Evolutionary conservation across 768 basidiomycete species (phyloP).

Genomic region (Candolleomyces aberdarensis): DNA sequence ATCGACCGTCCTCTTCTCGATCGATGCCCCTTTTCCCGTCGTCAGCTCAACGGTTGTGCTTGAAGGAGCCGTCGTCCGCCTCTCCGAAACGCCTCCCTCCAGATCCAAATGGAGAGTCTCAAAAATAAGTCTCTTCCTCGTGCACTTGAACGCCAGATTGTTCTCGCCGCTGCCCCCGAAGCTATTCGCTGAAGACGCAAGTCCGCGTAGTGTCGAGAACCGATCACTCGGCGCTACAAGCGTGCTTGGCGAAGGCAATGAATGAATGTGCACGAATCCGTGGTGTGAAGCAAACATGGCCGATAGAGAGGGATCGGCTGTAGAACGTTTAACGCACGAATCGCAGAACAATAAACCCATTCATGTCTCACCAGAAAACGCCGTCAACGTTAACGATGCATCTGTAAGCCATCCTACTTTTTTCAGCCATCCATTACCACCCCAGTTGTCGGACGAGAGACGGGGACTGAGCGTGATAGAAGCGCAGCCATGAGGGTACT

Average conservation of each 20-base stretch:
- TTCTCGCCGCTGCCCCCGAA: slow-evolving; percentile 83
- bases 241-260: slow-evolving; percentile 71
- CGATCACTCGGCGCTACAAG: slow-evolving; percentile 78
- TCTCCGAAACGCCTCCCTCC: slow-evolving; percentile 80
- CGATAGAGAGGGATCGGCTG: slow-evolving; percentile 77
- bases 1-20: slow-evolving; percentile 15
- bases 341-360: not conserved
- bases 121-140: slow-evolving; percentile 79
- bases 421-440: slow-evolving; percentile 68
- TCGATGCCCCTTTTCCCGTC: slow-evolving; percentile 10
- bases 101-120: slow-evolving; percentile 89
- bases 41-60: slow-evolving; percentile 14
- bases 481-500: slow-evolving; percentile 58
- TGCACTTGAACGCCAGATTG: slow-evolving; percentile 93
- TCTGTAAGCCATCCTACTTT: slow-evolving; percentile 81
- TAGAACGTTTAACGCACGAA: not conserved
- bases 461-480: slow-evolving; percentile 66
- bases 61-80: slow-evolving; percentile 54
- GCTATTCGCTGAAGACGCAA: slow-evolving; percentile 51
- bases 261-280: slow-evolving; percentile 77
- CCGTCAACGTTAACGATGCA: slow-evolving; percentile 65
- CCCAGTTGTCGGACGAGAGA: slow-evolving; percentile 55
- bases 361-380: slow-evolving; percentile 67
- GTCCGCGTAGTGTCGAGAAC: slow-evolving; percentile 79
- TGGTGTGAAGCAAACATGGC: slow-evolving; percentile 80